Percentiles rank a stretch among this genome's conserved stretches.
These are phyloP conservation scores for Solidago caesia DNA, from an alignment of 129 eudicot genomes.

Conservation along the genomic window DNA sequence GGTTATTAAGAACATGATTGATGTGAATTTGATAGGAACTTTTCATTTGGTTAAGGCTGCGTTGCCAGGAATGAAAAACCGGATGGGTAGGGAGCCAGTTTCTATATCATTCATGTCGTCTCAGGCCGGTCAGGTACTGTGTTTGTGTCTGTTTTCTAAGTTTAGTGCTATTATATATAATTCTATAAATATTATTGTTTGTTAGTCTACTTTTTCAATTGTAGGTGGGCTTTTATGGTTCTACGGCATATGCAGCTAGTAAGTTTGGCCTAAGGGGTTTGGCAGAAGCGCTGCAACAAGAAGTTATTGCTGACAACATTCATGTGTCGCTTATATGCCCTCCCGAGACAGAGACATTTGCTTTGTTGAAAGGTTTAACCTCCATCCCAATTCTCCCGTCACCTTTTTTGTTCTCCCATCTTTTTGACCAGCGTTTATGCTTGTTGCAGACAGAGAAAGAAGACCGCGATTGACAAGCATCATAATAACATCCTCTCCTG, in stretches of 20 bases:
- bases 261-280: conserved; percentile 85
- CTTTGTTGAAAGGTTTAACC: conserved; percentile 53
- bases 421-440: no score
- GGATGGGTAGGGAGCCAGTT: conserved; percentile 46
- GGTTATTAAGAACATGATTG: conserved; percentile 52
- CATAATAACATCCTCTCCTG: conserved; percentile 68
- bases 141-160: not conserved
- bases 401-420: not conserved
- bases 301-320: conserved; percentile 65
- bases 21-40: conserved; percentile 61
- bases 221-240: conserved; percentile 89
- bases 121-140: conserved; percentile 68
- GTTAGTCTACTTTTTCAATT: not conserved
- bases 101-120: conserved; percentile 64
- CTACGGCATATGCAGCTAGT: conserved; percentile 83
- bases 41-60: conserved; percentile 71
- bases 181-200: no score
- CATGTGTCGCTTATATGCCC: conserved; percentile 82
- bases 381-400: not conserved
- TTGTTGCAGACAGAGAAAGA: conserved; percentile 57
- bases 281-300: conserved; percentile 90
- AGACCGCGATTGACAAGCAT: conserved; percentile 64
- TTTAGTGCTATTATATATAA: no score
- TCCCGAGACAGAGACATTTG: conserved; percentile 83
- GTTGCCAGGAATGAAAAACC: conserved; percentile 54